A percentile compares a stretch with the other conserved stretches of the same genome.
Evolutionary conservation across 495 filamentous ascomycete species (phyloP).

Genomic region (Echria macrotheca): DNA sequence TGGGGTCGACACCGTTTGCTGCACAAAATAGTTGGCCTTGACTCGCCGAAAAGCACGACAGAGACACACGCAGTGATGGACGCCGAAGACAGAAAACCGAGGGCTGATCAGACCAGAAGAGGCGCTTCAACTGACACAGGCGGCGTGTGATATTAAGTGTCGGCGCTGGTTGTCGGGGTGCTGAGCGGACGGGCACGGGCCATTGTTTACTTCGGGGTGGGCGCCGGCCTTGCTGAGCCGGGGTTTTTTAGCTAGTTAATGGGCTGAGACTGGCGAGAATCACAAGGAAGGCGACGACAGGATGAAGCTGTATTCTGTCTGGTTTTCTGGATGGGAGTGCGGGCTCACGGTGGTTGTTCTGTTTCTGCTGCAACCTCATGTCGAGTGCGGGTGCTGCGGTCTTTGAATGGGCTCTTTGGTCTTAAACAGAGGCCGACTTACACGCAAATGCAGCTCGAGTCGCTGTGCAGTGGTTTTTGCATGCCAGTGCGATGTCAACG

Average conservation of each 20-base stretch:
- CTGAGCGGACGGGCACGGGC: slow-evolving; percentile 24
- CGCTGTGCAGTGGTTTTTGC: slow-evolving; percentile 6
- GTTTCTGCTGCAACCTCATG: no score
- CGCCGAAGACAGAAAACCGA: neutral
- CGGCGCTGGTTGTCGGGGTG: slow-evolving; percentile 25
- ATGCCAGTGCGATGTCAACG: neutral
- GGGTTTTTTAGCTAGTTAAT: no score
- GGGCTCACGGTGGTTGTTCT: slow-evolving; percentile 10
- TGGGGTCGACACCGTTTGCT: neutral
- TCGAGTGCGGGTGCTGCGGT: no score
- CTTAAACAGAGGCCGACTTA: slow-evolving; percentile 6
- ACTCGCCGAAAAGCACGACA: no score
- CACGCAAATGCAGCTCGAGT: neutral
- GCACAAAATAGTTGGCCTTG: neutral
- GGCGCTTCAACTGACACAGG: no score
- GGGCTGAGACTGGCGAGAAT: neutral
- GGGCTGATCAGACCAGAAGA: neutral
- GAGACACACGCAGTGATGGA: neutral
- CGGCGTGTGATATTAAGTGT: slow-evolving; percentile 13
- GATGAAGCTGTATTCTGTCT: slow-evolving; percentile 1
- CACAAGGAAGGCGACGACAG: neutral
- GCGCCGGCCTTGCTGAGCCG: slow-evolving; percentile 2
- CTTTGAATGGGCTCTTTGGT: no score
- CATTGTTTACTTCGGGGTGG: slow-evolving; percentile 29
- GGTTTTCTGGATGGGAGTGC: neutral